These are phyloP conservation scores for Brassica balearica DNA, from an alignment of 441 rosid species.

Conservation along the genomic window DNA sequence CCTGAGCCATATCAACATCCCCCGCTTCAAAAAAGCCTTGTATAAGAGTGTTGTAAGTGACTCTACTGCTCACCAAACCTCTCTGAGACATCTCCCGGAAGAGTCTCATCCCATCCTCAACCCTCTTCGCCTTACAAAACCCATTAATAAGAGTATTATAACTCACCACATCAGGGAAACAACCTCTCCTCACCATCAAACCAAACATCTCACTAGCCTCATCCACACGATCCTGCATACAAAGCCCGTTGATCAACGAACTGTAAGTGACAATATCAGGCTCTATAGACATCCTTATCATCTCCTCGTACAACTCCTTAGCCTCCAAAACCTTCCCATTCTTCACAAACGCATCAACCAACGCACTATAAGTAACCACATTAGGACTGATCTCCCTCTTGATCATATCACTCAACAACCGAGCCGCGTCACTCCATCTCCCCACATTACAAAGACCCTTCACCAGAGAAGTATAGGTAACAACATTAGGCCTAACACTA, in stretches of 20 bases:
- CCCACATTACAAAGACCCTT: slow-evolving; percentile 11
- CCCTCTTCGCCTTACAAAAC: slow-evolving; percentile 4
- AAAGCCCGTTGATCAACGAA: slow-evolving; percentile 9
- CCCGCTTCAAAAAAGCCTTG: slow-evolving; percentile 1
- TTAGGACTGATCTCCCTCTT: neutral
- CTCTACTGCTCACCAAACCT: neutral
- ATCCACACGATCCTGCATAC: neutral
- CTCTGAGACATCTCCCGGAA: slow-evolving; percentile 1
- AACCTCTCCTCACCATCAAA: neutral
- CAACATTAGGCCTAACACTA: neutral
- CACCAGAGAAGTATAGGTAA: neutral
- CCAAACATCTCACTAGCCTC: slow-evolving; percentile 9
- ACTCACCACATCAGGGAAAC: slow-evolving; percentile 8
- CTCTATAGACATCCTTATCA: neutral
- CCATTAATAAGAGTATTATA: slow-evolving; percentile 4
- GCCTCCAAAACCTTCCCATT: slow-evolving; percentile 10
- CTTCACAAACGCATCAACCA: slow-evolving; percentile 15
- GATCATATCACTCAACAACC: slow-evolving; percentile 3
- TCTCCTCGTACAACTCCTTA: neutral
- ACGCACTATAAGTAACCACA: neutral
- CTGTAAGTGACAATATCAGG: neutral
- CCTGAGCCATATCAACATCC: neutral
- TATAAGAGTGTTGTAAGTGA: slow-evolving; percentile 2
- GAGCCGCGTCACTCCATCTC: neutral
- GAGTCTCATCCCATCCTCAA: neutral